These are phyloP conservation scores for Bruguiera gymnorhiza DNA, from an alignment of 345 rosid species.

Conservation along the genomic window DNA sequence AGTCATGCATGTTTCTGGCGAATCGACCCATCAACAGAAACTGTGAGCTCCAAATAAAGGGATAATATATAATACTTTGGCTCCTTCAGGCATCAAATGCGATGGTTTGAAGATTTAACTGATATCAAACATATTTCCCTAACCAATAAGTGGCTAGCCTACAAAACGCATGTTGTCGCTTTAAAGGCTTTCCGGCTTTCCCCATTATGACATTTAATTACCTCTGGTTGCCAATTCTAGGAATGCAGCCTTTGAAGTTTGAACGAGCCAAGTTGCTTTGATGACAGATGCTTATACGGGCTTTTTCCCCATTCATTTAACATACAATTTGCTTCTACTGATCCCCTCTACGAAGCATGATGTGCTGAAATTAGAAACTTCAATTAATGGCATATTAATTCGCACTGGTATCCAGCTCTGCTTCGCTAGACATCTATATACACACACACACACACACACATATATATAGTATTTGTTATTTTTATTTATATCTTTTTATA, in stretches of 20 bases:
- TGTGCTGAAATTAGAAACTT: slow-evolving; percentile 6
- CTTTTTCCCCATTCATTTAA: background rate
- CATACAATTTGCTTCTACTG: background rate
- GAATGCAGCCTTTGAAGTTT: slow-evolving; percentile 21
- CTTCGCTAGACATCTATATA: background rate
- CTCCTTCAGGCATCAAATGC: background rate
- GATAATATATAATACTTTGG: background rate
- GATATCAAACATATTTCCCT: background rate
- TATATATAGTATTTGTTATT: background rate
- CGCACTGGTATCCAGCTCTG: background rate
- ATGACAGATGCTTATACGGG: background rate
- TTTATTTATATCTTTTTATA: no score
- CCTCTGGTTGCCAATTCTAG: slow-evolving; percentile 9
- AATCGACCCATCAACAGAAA: no score
- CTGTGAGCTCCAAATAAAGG: slow-evolving; percentile 8
- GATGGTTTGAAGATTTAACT: background rate
- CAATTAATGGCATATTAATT: slow-evolving; percentile 23
- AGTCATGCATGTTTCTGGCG: no score
- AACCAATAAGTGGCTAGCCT: background rate
- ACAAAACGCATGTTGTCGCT: slow-evolving; percentile 18
- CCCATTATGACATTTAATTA: background rate
- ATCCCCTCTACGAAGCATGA: background rate
- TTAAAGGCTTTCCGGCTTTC: slow-evolving; percentile 11
- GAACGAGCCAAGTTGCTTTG: background rate
- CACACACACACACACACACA: no score